Evolutionary conservation across 495 filamentous ascomycete genomes (phyloP), one percentile per base, ranked within the genome.

Genomic region (Aspergillus hancockii): DNA sequence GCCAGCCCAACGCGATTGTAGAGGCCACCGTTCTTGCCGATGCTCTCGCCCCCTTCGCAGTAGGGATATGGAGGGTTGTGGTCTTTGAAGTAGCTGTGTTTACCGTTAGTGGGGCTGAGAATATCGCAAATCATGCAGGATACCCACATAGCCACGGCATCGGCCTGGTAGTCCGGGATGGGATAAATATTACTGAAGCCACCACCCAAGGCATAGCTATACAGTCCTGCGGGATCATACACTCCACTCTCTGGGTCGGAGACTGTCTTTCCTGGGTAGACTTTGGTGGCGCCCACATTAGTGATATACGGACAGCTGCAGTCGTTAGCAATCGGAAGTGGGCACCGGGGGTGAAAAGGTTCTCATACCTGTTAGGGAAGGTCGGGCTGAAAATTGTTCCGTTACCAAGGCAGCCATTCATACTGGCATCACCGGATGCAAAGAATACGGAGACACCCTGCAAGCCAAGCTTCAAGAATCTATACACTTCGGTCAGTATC

Each of bases 131-230:
- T 28, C 8, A 30, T 22, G 8, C 21, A 18, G n/a, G 36, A 38
- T 12, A 63, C 58, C 16, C 55, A 63, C 49, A 66, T 61, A 0
- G 68, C 64, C 4, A 91, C 82, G 1, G 80, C 80, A 1, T 64
- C 30, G 12, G 75, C 45, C 66, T 92, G 88, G 64, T 85, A 91
- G 8, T 59, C 52, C 0, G 88, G 86, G 10, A 78, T 68, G 21
- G 73, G 65, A 71, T 86, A 91, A 67, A 89, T 75, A 64, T 90
- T 89, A 61, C 81, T 86, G 71, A 90, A 90, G n/a, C 86, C 87
- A 43, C 88, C 86, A 19, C 87, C 86, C 12, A 81, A 85, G 23
- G 72, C 68, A 69, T 82, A 77, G 55, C 81, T 62, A 36, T 68
- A 61, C 58, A 75, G 60, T 66, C 79, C 66, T 50, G 73, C 70